Conservation (phyloP, 225 moss, liverwort and hornwort species). For the Lunularia cruciata region DNA sequence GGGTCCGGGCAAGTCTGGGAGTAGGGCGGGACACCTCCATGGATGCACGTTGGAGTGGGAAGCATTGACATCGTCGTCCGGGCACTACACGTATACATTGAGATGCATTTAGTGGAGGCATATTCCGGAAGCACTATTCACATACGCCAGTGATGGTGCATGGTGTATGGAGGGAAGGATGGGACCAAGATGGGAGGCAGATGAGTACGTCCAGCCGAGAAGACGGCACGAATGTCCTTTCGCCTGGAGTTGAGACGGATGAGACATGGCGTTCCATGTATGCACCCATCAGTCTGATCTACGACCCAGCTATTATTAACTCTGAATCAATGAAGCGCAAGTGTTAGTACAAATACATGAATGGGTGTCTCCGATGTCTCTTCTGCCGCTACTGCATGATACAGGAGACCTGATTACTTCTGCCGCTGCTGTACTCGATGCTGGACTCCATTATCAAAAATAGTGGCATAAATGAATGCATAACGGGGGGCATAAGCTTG, state of each 20-base stretch:
- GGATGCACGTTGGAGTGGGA: background rate
- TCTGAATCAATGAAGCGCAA: background rate
- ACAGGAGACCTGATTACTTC: background rate
- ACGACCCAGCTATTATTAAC: background rate
- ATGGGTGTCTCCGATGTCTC: background rate
- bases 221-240: background rate
- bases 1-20: too few relatives aligned
- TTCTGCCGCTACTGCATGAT: background rate
- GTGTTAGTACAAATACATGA: background rate
- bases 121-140: background rate
- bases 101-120: background rate
- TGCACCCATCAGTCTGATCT: background rate
- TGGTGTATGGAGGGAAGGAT: background rate
- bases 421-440: too few relatives aligned
- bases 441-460: conserved; percentile 5
- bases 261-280: background rate
- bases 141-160: conserved; percentile 7
- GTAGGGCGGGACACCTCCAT: background rate
- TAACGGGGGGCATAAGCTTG: background rate
- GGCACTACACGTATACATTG: background rate
- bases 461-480: conserved; percentile 12
- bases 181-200: background rate
- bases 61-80: conserved; percentile 3
- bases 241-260: background rate
- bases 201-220: background rate